Evolutionary conservation across 345 rosid species (phyloP).

Genomic region (Salix viminalis): DNA sequence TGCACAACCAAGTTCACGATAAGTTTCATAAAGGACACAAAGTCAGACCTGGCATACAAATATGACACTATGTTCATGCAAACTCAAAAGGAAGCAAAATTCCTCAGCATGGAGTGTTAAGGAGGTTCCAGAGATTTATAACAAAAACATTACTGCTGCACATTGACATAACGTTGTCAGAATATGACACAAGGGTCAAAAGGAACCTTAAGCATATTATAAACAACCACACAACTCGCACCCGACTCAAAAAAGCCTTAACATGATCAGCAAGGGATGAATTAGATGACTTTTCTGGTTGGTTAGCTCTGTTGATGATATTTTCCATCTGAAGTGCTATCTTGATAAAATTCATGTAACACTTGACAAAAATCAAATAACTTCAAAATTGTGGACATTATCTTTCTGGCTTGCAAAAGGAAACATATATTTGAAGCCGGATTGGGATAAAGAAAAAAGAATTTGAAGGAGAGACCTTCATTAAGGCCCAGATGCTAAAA

Average conservation of each 20-base stretch:
- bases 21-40: neutral
- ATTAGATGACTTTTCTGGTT: neutral
- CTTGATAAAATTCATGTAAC: neutral
- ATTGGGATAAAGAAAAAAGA: neutral
- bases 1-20: slow-evolving; percentile 28
- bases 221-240: neutral
- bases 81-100: neutral
- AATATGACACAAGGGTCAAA: neutral
- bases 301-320: neutral
- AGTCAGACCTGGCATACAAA: neutral
- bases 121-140: neutral
- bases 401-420: neutral
- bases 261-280: neutral
- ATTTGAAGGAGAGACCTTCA: slow-evolving; percentile 53
- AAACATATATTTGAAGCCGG: neutral
- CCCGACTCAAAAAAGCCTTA: neutral
- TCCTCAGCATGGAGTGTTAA: neutral
- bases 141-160: neutral
- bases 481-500: slow-evolving; percentile 96
- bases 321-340: neutral
- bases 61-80: neutral
- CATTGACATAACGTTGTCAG: neutral
- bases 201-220: neutral
- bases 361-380: neutral
- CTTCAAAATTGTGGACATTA: neutral